Evolutionary conservation across 2,329 filamentous ascomycete genomes (phyloP).

Genomic region (Xylaria arbuscula): DNA sequence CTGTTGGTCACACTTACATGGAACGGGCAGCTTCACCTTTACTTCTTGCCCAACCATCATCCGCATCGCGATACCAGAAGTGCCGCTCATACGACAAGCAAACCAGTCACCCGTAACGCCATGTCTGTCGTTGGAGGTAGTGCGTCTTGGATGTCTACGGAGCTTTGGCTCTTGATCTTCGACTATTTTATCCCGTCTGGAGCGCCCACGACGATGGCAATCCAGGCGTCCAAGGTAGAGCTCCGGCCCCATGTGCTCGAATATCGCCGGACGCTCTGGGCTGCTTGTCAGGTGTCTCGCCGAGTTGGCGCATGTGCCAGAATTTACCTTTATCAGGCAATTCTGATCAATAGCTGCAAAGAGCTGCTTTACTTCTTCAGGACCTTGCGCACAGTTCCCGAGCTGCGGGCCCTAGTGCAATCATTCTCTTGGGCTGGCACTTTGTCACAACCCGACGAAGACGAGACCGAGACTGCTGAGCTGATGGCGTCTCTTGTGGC

Average conservation of each 20-base stretch:
- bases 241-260: conserved; percentile 19
- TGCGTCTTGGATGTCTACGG: neutral
- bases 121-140: conserved; percentile 5
- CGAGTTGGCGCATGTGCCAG: conserved; percentile 12
- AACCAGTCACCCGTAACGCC: neutral
- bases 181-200: conserved; percentile 13
- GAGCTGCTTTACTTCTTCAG: conserved; percentile 22
- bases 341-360: conserved; percentile 22
- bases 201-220: conserved; percentile 16
- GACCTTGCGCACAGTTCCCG: conserved; percentile 21
- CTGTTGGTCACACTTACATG: no score
- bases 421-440: conserved; percentile 24
- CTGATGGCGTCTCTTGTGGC: no score
- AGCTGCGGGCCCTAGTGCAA: conserved; percentile 14
- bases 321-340: conserved; percentile 15
- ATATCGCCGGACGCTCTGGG: conserved; percentile 18
- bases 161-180: conserved; percentile 23
- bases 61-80: neutral
- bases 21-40: neutral
- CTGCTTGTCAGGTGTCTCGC: conserved; percentile 20
- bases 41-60: conserved; percentile 1
- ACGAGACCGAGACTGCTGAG: conserved; percentile 16
- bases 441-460: conserved; percentile 9
- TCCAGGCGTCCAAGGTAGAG: conserved; percentile 16
- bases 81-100: neutral